Conservation (phyloP, 345 rosid genomes). For the Lepidium didymum region DNA sequence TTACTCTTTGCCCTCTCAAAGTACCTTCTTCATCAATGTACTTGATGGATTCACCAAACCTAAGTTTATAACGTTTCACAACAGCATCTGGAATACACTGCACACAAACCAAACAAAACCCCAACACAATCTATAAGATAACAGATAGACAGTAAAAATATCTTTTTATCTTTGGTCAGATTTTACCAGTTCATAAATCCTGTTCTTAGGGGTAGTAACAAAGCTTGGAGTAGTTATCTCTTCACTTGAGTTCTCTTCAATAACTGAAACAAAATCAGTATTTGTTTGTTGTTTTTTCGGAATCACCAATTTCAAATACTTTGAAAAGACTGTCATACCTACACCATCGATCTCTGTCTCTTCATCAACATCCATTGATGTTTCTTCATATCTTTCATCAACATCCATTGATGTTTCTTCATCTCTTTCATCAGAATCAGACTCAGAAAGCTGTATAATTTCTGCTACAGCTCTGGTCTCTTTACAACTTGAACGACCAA, state of each 20-base stretch:
- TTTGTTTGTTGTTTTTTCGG: neutral
- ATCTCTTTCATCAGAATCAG: neutral
- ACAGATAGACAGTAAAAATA: neutral
- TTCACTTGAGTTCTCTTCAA: neutral
- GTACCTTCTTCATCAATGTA: conserved; percentile 4
- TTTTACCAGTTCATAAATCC: conserved; percentile 20
- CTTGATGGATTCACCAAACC: neutral
- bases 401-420: neutral
- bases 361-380: neutral
- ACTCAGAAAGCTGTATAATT: neutral
- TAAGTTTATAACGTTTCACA: neutral
- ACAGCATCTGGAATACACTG: conserved; percentile 1
- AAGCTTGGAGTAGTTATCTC: neutral
- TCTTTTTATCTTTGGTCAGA: neutral
- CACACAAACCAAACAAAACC: neutral
- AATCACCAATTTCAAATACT: neutral
- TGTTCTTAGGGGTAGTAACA: neutral
- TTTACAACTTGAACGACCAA: neutral
- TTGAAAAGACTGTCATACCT: neutral
- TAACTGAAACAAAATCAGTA: neutral
- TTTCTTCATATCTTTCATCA: neutral
- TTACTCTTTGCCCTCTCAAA: neutral
- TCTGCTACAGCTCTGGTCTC: conserved; percentile 7
- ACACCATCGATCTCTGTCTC: neutral
- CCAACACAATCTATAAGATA: neutral